phyloP scores from a whole-genome alignment of 257 asterid species.

The Lycium ferocissimum region DNA sequence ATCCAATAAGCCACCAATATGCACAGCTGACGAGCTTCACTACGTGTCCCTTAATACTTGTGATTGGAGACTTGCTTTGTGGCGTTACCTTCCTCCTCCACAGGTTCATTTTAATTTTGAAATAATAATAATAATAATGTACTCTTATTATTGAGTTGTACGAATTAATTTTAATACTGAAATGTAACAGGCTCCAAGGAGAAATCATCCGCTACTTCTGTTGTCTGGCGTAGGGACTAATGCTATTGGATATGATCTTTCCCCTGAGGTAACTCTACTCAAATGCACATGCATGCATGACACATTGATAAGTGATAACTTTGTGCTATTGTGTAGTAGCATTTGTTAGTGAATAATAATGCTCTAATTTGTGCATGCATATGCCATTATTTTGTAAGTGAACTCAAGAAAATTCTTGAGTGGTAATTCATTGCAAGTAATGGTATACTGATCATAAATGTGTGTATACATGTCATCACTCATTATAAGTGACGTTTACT shows the following conservation, averaged over 20 bases:
- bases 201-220: slow-evolving; percentile 90
- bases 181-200: slow-evolving; percentile 65
- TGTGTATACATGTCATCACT: background rate
- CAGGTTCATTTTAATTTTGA: slow-evolving; percentile 47
- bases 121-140: background rate
- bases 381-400: background rate
- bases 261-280: slow-evolving; percentile 67
- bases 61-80: slow-evolving; percentile 85
- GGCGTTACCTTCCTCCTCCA: slow-evolving; percentile 91
- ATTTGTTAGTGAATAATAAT: background rate
- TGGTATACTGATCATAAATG: background rate
- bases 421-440: background rate
- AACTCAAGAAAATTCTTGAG: background rate
- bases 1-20: slow-evolving; percentile 65
- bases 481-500: background rate
- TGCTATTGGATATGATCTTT: slow-evolving; percentile 95
- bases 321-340: background rate
- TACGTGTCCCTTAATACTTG: slow-evolving; percentile 71
- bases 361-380: background rate
- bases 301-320: background rate
- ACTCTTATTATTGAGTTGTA: background rate
- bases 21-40: slow-evolving; percentile 98
- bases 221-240: slow-evolving; percentile 95
- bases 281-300: background rate
- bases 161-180: background rate